Percentiles rank a stretch among this genome's conserved stretches.
These are phyloP conservation scores for Immersiporthe knoxdaviesiana DNA, from an alignment of 2,329 filamentous ascomycete genomes.

Conservation along the genomic window DNA sequence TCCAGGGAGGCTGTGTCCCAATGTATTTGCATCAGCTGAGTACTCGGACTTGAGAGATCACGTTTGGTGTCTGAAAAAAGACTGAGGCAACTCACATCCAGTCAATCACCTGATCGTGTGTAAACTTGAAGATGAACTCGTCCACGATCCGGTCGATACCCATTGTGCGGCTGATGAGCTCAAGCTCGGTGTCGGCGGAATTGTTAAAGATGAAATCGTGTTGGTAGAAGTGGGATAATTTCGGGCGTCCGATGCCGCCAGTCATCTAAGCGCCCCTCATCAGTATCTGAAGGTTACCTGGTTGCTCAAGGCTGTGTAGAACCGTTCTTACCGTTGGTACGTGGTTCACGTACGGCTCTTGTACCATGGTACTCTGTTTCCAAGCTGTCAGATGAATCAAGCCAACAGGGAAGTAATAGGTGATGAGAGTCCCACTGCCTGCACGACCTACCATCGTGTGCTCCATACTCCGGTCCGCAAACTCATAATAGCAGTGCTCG, in stretches of 20 bases:
- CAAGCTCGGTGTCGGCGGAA: constrained; percentile 65
- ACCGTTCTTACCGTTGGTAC: constrained; percentile 62
- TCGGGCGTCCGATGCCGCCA: constrained; percentile 68
- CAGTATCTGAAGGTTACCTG: neutral
- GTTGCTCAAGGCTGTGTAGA: neutral
- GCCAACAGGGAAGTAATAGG: too few relatives aligned
- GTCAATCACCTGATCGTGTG: constrained; percentile 65
- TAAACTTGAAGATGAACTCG: constrained; percentile 69
- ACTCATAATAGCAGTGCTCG: constrained; percentile 74
- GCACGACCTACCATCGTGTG: constrained; percentile 63
- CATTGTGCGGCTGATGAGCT: constrained; percentile 72
- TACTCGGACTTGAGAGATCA: too few relatives aligned
- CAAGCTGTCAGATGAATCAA: neutral
- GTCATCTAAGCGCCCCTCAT: constrained; percentile 49
- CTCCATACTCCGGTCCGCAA: constrained; percentile 68
- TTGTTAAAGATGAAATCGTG: constrained; percentile 78
- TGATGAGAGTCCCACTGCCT: too few relatives aligned
- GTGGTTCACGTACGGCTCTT: constrained; percentile 66
- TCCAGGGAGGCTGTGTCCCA: constrained; percentile 49
- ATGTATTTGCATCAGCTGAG: neutral
- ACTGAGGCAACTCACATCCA: constrained; percentile 63
- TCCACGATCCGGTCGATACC: constrained; percentile 74
- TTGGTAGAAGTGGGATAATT: constrained; percentile 69
- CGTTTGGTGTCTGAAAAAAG: too few relatives aligned
- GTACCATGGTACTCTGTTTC: constrained; percentile 46